Evolutionary conservation across 1,139 yeast species (phyloP), one percentile per base, ranked within the genome.

Genomic region (Yamadazyma pseudoaaseri): DNA sequence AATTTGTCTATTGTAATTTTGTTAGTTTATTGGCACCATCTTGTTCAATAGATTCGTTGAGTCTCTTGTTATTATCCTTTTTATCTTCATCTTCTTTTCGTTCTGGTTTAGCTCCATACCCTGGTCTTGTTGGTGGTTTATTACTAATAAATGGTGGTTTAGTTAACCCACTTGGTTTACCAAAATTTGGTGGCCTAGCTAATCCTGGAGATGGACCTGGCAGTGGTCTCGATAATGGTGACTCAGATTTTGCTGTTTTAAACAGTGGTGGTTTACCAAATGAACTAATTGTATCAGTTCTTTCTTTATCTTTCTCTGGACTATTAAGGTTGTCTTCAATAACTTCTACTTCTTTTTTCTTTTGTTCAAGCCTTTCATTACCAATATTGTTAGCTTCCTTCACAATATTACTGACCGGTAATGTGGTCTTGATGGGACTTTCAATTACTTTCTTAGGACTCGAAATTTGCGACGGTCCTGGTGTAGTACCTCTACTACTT

Each of bases 131-230:
- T 5, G 41, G 43, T 2, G 61, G 61, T 38, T 61, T 62, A 29
- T 54, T 60, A 8, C 67, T 53, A 11, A 58, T 40, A 35, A 61
- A 62, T 10, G 68, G 67, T 15, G 68, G 65, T 31, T 56, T 53
- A 2, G 58, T 38, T 27, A 60, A 47, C 41, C 38, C 29, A 20
- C 46, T 31, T 13, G 56, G 56, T 26, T 56, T 56, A 8, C 59
- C 51, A 34, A 52, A 52, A 11, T 49, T 47, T 37, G 42, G 61
- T 11, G 54, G 56, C 29, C 47, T 46, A 23, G 45, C 21, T 15
- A 29, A 6, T 10, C 23, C 33, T 4, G 37, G 35, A 8, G 40
- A 7, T 23, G 34, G 18, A 22, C 34, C 30, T 3, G 43, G 33
- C 30, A 35, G 29, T 6, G 32, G 31, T 16, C 36, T 29, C 6